Evolutionary conservation across 306 rosid species (phyloP), one percentile per base, ranked within the genome.

Genomic region (Citrullus amarus): DNA sequence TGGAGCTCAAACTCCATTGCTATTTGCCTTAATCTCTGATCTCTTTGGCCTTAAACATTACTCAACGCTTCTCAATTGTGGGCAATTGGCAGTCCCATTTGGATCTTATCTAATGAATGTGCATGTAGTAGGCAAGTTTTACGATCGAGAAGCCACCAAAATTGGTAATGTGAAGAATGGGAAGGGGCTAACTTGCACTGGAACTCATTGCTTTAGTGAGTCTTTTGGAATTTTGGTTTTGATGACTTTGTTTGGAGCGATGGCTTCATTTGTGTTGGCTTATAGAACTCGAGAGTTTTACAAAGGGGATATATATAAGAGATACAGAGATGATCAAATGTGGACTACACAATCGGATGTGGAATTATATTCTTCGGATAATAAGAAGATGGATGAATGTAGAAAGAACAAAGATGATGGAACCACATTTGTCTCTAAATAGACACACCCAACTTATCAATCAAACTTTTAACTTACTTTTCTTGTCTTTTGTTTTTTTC

Each of bases 1-100:
- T 20, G 86, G 88, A 5, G 85, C 81, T 2, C 84, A 80, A 25
- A 60, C 80, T 59, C 82, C 84, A 3, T 22, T 85, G 80, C 36
- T 82, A 79, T 67, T 67, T 50, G 8, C 73, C n/a, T 38, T 67
- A 67, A 67, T 67, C 73, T 67, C 73, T 8, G 73, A 85, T 51
- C 78, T 85, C 9, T 85, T 85, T 32, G 86, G 88, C 3, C 78
- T 82, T 5, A 85, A 67, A 67, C 73, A 38, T 17, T 67, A 67
- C 51, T 67, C 73, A 0, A 67, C 73, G 1, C 7, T 67, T 1
- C 12, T 67, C 15, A 67, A 67, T 2, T 67, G 51, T 41, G 73
- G 73, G 20, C 50, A 67, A n/a, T 3, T 67, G 80, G 77, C 50
- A 0, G 79, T 83, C 16, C 84, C 81, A 34, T 6, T 82, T 5